A percentile compares a stretch with the other conserved stretches of the same genome.
Evolutionary conservation across 1,284 basidiomycete species (phyloP).

Genomic region (Tremellales sp.): DNA sequence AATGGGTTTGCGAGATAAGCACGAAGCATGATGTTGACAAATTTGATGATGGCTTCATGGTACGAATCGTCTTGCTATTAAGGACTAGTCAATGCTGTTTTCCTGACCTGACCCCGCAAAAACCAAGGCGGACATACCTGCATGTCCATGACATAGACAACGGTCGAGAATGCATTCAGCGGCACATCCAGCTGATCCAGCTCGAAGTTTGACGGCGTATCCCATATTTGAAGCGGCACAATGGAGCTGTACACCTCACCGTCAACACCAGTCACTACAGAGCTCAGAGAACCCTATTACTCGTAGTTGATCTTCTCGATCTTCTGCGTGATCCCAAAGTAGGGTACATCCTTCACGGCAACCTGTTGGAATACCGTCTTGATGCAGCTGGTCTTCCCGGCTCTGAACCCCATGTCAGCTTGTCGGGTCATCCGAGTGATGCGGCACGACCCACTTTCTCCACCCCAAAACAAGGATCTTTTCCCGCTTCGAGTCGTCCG

Average conservation of each 20-base stretch:
- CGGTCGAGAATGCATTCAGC: constrained; percentile 67
- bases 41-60: constrained; percentile 66
- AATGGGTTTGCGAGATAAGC: constrained; percentile 71
- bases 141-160: constrained; percentile 97
- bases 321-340: constrained; percentile 79
- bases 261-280: neutral
- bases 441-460: constrained; percentile 58
- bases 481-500: constrained; percentile 24
- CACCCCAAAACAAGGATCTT: constrained; percentile 76
- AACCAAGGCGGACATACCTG: constrained; percentile 57
- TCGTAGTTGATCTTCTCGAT: constrained; percentile 72
- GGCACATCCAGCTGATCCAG: constrained; percentile 68
- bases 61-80: constrained; percentile 51
- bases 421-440: constrained; percentile 7
- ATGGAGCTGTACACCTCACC: constrained; percentile 61
- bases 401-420: constrained; percentile 52
- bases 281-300: constrained; percentile 56
- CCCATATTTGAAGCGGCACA: constrained; percentile 91
- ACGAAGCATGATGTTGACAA: constrained; percentile 70
- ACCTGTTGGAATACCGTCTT: constrained; percentile 86
- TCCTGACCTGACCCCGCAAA: neutral
- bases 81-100: constrained; percentile 1
- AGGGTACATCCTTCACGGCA: constrained; percentile 82
- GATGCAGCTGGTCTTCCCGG: constrained; percentile 89
- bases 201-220: constrained; percentile 81